phyloP scores from a whole-genome alignment of 768 basidiomycete species.

The Dictyophora rubrovolvata region DNA sequence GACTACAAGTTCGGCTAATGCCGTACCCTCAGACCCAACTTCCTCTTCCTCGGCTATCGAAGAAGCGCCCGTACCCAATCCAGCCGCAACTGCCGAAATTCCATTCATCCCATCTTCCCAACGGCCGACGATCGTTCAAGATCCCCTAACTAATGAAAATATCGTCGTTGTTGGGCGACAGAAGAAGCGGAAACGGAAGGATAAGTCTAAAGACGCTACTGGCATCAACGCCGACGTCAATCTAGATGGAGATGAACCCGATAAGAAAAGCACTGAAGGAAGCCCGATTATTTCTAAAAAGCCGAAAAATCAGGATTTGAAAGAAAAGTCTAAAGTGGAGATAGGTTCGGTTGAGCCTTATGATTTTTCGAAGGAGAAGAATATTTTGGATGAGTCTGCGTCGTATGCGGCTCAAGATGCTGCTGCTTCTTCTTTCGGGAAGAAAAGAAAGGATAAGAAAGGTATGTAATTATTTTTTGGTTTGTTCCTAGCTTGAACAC shows the following conservation, averaged over 20 bases:
- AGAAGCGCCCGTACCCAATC: slow-evolving; percentile 5
- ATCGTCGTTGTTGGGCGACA: slow-evolving; percentile 63
- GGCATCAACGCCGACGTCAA: slow-evolving; percentile 13
- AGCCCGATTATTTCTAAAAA: slow-evolving; percentile 9
- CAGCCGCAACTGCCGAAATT: slow-evolving; percentile 44
- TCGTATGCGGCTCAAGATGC: slow-evolving; percentile 23
- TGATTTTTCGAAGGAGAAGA: slow-evolving; percentile 59
- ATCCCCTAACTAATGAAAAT: slow-evolving; percentile 39
- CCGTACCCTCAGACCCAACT: too few species aligned
- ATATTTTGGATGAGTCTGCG: slow-evolving; percentile 55
- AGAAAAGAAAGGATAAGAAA: slow-evolving; percentile 34
- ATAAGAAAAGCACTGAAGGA: slow-evolving; percentile 15
- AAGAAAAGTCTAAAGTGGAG: slow-evolving; percentile 14
- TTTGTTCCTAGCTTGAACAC: not conserved
- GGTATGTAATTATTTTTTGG: slow-evolving; percentile 14
- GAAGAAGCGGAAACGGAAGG: slow-evolving; percentile 54
- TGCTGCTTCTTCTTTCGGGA: not conserved
- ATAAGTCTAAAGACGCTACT: slow-evolving; percentile 13
- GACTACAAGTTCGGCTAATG: not conserved
- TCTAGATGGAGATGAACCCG: slow-evolving; percentile 12
- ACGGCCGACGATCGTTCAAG: slow-evolving; percentile 28
- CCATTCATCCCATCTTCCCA: slow-evolving; percentile 66
- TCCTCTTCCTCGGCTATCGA: slow-evolving; percentile 1
- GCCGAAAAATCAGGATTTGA: slow-evolving; percentile 15
- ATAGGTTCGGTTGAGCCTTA: slow-evolving; percentile 37